Conservation (phyloP, 179 eudicot species). For the Sideroxylon spinosum region DNA sequence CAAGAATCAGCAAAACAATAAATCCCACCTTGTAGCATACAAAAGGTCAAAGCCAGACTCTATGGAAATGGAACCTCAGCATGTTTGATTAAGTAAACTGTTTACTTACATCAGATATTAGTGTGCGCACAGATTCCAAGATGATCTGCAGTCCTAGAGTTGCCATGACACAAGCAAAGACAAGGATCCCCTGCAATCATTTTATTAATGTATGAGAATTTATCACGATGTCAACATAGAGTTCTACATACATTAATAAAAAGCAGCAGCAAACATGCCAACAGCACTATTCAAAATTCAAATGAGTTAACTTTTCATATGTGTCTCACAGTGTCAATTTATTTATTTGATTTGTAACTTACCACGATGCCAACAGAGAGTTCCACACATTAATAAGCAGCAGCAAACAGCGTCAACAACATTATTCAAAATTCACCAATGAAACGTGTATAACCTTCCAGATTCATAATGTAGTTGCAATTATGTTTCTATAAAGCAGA, state of each 20-base stretch:
- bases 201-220: background rate
- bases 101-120: conserved; percentile 52
- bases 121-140: conserved; percentile 69
- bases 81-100: background rate
- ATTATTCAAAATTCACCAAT: background rate
- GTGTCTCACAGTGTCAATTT: background rate
- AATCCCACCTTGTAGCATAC: background rate
- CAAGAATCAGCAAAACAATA: background rate
- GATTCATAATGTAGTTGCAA: background rate
- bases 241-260: background rate
- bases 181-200: conserved; percentile 73
- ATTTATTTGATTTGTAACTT: too few species aligned
- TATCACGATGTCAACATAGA: background rate
- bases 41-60: background rate
- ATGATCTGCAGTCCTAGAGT: conserved; percentile 88
- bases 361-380: too few species aligned
- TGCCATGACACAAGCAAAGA: conserved; percentile 97
- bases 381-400: too few species aligned
- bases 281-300: background rate
- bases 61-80: background rate
- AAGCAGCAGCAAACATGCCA: background rate
- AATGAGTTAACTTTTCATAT: background rate
- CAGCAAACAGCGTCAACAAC: too few species aligned
- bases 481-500: background rate
- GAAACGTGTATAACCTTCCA: background rate